Evolutionary conservation across 1,284 basidiomycete species (phyloP).

Genomic region (Kwoniella shivajii): DNA sequence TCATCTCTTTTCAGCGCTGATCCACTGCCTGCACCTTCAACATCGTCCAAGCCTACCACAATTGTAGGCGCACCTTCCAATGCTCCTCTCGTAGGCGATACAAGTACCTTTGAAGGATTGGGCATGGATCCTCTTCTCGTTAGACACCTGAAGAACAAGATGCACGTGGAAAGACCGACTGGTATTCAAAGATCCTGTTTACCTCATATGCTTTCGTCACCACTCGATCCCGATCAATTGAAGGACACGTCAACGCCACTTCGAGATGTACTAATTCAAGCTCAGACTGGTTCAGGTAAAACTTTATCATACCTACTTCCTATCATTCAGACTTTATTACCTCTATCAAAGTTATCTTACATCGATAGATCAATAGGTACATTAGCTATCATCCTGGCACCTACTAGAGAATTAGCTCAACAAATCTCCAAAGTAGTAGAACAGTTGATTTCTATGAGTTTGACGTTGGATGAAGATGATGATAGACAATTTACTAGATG

Average conservation of each 20-base stretch:
- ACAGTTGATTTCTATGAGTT: slow-evolving; percentile 68
- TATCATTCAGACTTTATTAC: slow-evolving; percentile 89
- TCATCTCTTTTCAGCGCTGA: slow-evolving; percentile 84
- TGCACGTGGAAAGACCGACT: slow-evolving; percentile 83
- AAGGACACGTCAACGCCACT: slow-evolving; percentile 36
- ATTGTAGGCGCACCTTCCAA: slow-evolving; percentile 67
- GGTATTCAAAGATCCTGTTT: slow-evolving; percentile 85
- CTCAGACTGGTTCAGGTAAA: slow-evolving; percentile 98
- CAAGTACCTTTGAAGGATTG: slow-evolving; percentile 72
- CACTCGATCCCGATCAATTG: slow-evolving; percentile 35
- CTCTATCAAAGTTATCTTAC: slow-evolving; percentile 80
- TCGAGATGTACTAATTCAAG: slow-evolving; percentile 93
- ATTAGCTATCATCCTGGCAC: slow-evolving; percentile 89
- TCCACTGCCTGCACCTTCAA: slow-evolving; percentile 31
- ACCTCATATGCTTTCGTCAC: slow-evolving; percentile 65
- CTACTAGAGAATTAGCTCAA: slow-evolving; percentile 91
- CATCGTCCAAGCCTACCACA: slow-evolving; percentile 5
- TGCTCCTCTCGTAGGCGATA: slow-evolving; percentile 69
- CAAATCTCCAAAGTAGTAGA: slow-evolving; percentile 81
- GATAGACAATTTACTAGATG: slow-evolving; percentile 70
- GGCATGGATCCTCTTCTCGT: slow-evolving; percentile 80
- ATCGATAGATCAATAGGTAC: slow-evolving; percentile 87
- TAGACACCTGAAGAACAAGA: slow-evolving; percentile 76
- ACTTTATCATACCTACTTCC: slow-evolving; percentile 93
- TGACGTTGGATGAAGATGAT: slow-evolving; percentile 53